These are phyloP conservation scores for Claviceps sp. DNA, from an alignment of 2,329 filamentous ascomycete genomes.

Conservation along the genomic window DNA sequence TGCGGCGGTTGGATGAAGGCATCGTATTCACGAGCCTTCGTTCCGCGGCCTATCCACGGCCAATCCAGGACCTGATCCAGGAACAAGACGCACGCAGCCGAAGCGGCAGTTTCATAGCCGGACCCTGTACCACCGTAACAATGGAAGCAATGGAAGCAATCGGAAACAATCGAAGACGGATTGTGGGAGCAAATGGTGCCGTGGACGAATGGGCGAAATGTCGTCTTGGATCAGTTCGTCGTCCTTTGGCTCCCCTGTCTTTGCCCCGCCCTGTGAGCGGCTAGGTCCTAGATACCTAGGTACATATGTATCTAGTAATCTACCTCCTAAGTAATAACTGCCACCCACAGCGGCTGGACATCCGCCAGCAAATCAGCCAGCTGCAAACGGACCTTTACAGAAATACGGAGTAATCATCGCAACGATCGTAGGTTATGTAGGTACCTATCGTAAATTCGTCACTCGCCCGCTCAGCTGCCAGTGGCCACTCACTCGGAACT, in stretches of 20 bases:
- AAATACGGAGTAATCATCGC: too few relatives aligned
- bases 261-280: not conserved
- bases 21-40: not conserved
- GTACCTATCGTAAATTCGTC: too few relatives aligned
- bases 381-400: not conserved
- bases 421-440: too few relatives aligned
- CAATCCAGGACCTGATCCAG: not conserved
- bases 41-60: not conserved
- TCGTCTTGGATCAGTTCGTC: too few relatives aligned
- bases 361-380: slow-evolving; percentile 1
- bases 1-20: not conserved
- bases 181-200: too few relatives aligned
- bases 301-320: too few relatives aligned
- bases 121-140: not conserved
- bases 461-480: too few relatives aligned
- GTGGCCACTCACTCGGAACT: too few relatives aligned
- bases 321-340: not conserved
- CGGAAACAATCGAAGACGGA: too few relatives aligned
- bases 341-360: not conserved
- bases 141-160: not conserved
- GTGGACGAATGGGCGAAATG: too few relatives aligned
- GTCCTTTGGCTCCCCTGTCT: not conserved
- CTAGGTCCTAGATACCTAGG: not conserved
- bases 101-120: slow-evolving; percentile 1
- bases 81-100: slow-evolving; percentile 3